A percentile compares a stretch with the other conserved stretches of the same genome.
These are phyloP conservation scores for Gossypium thurberi DNA, from an alignment of 345 rosid genomes.

Conservation along the genomic window DNA sequence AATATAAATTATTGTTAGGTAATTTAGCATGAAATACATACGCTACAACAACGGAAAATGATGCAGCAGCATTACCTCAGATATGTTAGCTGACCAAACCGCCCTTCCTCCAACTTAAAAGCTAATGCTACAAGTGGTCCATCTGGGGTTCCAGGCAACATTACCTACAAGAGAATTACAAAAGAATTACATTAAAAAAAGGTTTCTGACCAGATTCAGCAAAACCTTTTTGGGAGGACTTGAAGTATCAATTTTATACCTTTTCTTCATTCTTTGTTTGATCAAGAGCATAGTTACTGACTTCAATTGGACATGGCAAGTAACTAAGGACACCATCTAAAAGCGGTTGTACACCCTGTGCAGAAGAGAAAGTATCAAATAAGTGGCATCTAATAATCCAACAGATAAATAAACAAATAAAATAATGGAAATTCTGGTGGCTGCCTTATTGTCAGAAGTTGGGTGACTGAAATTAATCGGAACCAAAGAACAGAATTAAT, in stretches of 20 bases:
- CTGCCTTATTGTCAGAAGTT: not conserved
- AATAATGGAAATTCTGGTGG: not conserved
- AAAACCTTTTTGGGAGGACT: not conserved
- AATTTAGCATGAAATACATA: not conserved
- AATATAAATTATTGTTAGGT: conserved; percentile 21
- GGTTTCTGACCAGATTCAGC: conserved; percentile 1
- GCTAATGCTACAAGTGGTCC: conserved; percentile 98
- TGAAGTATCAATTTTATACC: conserved; percentile 34
- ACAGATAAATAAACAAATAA: not conserved
- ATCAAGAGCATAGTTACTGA: conserved; percentile 87
- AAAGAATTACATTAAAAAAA: not conserved
- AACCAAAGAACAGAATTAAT: not conserved
- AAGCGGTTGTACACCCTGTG: conserved; percentile 92
- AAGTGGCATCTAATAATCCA: not conserved
- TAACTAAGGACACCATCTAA: conserved; percentile 79
- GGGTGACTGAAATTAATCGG: not conserved
- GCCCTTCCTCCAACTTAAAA: conserved; percentile 96
- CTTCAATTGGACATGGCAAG: conserved; percentile 92
- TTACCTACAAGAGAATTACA: conserved; percentile 42
- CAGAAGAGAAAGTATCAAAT: conserved; percentile 7
- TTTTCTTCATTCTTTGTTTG: conserved; percentile 81
- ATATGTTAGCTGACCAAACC: conserved; percentile 91
- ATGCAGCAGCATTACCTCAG: conserved; percentile 42
- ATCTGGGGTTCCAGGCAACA: conserved; percentile 76
- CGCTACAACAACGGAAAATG: conserved; percentile 5